Conservation (phyloP, 1,284 basidiomycete genomes). For the Moesziomyces parantarcticus region DNA sequence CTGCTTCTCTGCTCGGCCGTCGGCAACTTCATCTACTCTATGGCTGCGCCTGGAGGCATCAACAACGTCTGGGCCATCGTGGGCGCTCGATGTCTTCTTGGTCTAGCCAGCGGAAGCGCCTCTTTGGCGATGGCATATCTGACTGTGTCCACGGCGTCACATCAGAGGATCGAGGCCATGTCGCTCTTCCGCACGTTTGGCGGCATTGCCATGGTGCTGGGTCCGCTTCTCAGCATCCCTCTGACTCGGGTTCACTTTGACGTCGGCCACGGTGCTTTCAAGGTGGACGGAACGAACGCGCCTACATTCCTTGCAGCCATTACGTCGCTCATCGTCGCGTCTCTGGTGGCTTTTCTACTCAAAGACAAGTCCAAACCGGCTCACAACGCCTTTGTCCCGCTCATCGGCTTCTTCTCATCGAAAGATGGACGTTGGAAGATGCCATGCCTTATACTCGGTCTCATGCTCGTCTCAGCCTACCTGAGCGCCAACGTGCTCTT, state of each 20-base stretch:
- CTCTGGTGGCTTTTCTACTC: slow-evolving; percentile 1
- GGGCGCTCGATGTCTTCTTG: slow-evolving; percentile 10
- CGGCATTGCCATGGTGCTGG: slow-evolving; percentile 14
- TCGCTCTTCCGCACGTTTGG: slow-evolving; percentile 12
- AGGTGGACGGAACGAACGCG: slow-evolving; percentile 13
- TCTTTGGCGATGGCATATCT: slow-evolving; percentile 16
- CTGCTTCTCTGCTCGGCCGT: slow-evolving; percentile 10
- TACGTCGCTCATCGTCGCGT: slow-evolving; percentile 8
- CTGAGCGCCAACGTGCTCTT: slow-evolving; percentile 14
- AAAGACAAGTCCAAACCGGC: slow-evolving; percentile 10
- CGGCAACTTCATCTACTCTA: slow-evolving; percentile 19
- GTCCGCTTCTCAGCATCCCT: slow-evolving; percentile 21
- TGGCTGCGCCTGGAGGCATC: slow-evolving; percentile 4
- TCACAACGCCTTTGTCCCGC: slow-evolving; percentile 13
- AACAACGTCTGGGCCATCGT: slow-evolving; percentile 19
- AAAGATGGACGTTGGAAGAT: slow-evolving; percentile 8
- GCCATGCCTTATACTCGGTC: slow-evolving; percentile 7
- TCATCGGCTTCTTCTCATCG: slow-evolving; percentile 4
- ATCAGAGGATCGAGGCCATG: slow-evolving; percentile 11
- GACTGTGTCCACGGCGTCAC: slow-evolving; percentile 4
- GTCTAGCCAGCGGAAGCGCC: slow-evolving; percentile 15
- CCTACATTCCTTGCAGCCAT: slow-evolving; percentile 14
- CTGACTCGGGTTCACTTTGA: slow-evolving; percentile 11
- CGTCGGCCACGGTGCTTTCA: slow-evolving; percentile 7
- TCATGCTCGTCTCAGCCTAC: slow-evolving; percentile 19